phyloP scores from a whole-genome alignment of 2,329 filamentous ascomycete genomes.

The Diplodia scrobiculata region DNA sequence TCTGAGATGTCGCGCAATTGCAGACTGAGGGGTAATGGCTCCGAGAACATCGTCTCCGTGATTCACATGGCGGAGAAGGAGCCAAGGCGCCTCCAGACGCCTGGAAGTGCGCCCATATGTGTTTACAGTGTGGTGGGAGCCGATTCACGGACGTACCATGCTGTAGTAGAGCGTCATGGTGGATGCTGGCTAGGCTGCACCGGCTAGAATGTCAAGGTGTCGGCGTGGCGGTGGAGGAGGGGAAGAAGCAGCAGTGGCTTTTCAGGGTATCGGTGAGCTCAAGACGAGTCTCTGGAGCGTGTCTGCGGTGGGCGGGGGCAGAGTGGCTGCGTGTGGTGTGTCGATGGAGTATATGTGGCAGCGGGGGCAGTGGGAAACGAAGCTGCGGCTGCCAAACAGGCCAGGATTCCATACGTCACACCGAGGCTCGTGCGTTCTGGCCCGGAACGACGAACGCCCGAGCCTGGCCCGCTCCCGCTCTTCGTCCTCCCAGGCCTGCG shows the following conservation, averaged over 20 bases:
- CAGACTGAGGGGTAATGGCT: slow-evolving; percentile 32
- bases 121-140: slow-evolving; percentile 31
- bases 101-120: not conserved
- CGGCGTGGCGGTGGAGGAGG: not conserved
- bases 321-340: slow-evolving; percentile 13
- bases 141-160: slow-evolving; percentile 55
- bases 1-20: not conserved
- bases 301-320: not conserved
- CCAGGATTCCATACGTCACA: slow-evolving; percentile 23
- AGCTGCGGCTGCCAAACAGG: slow-evolving; percentile 7
- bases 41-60: slow-evolving; percentile 55
- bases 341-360: slow-evolving; percentile 25
- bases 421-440: slow-evolving; percentile 14
- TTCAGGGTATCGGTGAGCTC: not conserved
- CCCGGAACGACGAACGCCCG: slow-evolving; percentile 16
- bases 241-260: slow-evolving; percentile 35
- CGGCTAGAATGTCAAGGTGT: not conserved
- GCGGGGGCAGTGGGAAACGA: slow-evolving; percentile 22
- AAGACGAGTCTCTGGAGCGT: not conserved
- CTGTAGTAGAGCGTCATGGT: slow-evolving; percentile 72
- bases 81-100: not conserved
- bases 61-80: not conserved
- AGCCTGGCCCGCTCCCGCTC: not conserved
- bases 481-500: not conserved
- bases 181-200: slow-evolving; percentile 35